Evolutionary conservation across 1,284 basidiomycete genomes (phyloP).

Genomic region (Volvariella surrecta): DNA sequence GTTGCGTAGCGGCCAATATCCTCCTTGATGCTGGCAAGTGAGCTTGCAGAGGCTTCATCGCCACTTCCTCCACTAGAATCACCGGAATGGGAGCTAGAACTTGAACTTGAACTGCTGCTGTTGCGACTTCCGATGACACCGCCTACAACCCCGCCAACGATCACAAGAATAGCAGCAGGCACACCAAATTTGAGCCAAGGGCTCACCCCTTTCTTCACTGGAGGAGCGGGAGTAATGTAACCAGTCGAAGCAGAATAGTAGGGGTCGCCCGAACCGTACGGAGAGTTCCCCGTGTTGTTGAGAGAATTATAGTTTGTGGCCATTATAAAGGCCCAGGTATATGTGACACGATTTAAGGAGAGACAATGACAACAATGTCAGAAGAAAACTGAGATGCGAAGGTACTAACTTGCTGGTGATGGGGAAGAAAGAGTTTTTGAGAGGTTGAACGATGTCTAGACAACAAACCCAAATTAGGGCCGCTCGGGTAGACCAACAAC

Average conservation of each 20-base stretch:
- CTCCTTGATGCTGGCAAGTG: slow-evolving; percentile 52
- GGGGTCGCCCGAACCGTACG: slow-evolving; percentile 42
- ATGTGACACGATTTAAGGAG: slow-evolving; percentile 18
- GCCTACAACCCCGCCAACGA: slow-evolving; percentile 72
- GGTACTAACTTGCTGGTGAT: neutral
- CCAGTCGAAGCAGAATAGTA: slow-evolving; percentile 62
- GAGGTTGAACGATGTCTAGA: too few species aligned
- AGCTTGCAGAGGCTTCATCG: slow-evolving; percentile 32
- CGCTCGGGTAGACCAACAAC: too few species aligned
- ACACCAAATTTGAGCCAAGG: slow-evolving; percentile 63
- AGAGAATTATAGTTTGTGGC: slow-evolving; percentile 41
- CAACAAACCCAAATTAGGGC: too few species aligned
- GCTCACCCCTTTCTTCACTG: slow-evolving; percentile 30
- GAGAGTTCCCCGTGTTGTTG: slow-evolving; percentile 17
- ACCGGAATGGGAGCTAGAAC: too few species aligned
- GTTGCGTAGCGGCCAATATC: slow-evolving; percentile 63
- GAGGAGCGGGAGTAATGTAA: slow-evolving; percentile 41
- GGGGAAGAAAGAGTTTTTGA: too few species aligned
- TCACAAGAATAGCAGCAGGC: slow-evolving; percentile 55
- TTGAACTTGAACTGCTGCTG: slow-evolving; percentile 12
- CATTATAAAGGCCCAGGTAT: slow-evolving; percentile 18
- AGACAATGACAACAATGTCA: slow-evolving; percentile 12
- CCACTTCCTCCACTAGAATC: too few species aligned
- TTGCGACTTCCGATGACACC: slow-evolving; percentile 63
- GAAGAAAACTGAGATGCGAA: slow-evolving; percentile 8